Evolutionary conservation across 495 filamentous ascomycete genomes (phyloP), one percentile per base, ranked within the genome.

Genomic region (Penicillium parvum): DNA sequence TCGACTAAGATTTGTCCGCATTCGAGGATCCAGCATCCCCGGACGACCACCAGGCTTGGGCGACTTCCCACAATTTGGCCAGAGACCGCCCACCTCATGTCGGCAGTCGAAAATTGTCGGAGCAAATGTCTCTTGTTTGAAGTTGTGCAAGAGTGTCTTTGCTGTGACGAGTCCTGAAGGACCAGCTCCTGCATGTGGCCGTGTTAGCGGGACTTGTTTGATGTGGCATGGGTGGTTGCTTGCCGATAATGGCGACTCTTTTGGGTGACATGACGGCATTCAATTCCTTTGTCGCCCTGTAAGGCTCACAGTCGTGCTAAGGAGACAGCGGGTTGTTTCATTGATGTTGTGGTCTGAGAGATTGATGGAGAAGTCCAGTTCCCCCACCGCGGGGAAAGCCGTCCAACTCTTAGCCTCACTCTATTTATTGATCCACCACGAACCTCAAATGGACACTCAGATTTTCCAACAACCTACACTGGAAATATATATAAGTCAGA

Each of bases 101-200:
- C 78, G 71, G 20, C 72, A 61, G 26, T 95, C 89, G 50, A 88
- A 88, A 22, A 95, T 61, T 3, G 77, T 82, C 14, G 89, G 82
- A 5, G 68, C 59, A 57, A 90, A 90, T 6, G 67, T 68, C 7
- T 67, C 76, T n/a, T 49, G 47, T 1, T 76, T 73, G 19, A 57
- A 71, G 50, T 78, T 70, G 26, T 82, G 78, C 2, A 90, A 63
- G 7, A 95, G 73, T 0, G 82, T 85, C 61, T 91, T 94, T 45
- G 88, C 88, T 1, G 86, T 82, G 20, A 85, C 83, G 10, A 95
- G 77, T 3, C 89, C 89, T 15, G 86, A 81, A 1, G 89, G 87
- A 2, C 89, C 89, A 37, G 84, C 88, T 36, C 89, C 89, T 81
- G 38, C 29, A 36, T 9, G 15, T 25, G 12, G 29, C 12, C 19